These are phyloP conservation scores for Jamesozyma piceae DNA, from an alignment of 805 yeast species.

Conservation along the genomic window DNA sequence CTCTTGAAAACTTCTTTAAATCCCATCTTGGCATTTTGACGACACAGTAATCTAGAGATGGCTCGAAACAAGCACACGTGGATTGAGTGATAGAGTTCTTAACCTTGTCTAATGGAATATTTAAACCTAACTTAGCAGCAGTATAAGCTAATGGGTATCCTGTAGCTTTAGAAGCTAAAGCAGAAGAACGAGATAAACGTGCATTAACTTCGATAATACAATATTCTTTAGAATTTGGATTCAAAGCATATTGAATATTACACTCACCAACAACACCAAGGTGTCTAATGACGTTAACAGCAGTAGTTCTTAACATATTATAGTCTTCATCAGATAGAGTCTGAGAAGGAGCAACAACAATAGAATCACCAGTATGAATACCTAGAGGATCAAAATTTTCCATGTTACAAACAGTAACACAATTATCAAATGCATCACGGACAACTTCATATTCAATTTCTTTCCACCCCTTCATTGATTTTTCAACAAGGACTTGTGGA, in stretches of 20 bases:
- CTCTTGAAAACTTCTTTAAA: constrained; percentile 88
- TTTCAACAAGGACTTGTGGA: constrained; percentile 92
- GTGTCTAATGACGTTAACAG: constrained; percentile 93
- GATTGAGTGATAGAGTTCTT: constrained; percentile 88
- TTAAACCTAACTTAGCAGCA: constrained; percentile 92
- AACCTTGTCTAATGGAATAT: constrained; percentile 84
- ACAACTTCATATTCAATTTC: constrained; percentile 98
- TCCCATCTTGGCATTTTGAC: constrained; percentile 99
- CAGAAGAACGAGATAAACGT: constrained; percentile 95
- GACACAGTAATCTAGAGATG: constrained; percentile 92
- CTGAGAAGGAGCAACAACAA: constrained; percentile 97
- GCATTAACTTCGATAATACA: constrained; percentile 98
- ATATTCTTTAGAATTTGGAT: constrained; percentile 88
- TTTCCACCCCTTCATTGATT: constrained; percentile 98
- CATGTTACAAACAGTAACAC: constrained; percentile 98
- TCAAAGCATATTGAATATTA: constrained; percentile 92
- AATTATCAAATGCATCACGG: constrained; percentile 92
- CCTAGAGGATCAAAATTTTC: constrained; percentile 98
- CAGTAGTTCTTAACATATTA: constrained; percentile 95
- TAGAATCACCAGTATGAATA: constrained; percentile 97
- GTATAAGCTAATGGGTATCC: constrained; percentile 97
- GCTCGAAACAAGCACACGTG: constrained; percentile 95
- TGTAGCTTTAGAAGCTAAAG: constrained; percentile 96
- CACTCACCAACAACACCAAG: constrained; percentile 99
- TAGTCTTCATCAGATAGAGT: constrained; percentile 94